Percentiles rank a stretch among this genome's conserved stretches.
phyloP scores from a whole-genome alignment of 2,329 filamentous ascomycete genomes.

The Nothopassalora personata region DNA sequence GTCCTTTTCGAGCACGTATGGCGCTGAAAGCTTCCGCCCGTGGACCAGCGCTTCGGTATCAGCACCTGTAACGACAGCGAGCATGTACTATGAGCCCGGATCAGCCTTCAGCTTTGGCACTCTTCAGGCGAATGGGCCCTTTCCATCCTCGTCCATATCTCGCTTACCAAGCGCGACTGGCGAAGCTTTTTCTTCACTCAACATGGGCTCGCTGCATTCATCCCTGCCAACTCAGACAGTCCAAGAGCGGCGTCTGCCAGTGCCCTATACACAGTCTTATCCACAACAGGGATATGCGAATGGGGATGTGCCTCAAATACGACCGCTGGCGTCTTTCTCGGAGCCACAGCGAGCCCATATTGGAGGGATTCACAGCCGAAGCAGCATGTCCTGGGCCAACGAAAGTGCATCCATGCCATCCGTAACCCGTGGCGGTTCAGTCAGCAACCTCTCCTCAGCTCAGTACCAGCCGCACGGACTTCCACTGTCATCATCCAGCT shows the following conservation, averaged over 20 bases:
- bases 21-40: slow-evolving; percentile 25
- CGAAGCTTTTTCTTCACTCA: slow-evolving; percentile 29
- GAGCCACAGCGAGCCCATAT: slow-evolving; percentile 23
- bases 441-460: slow-evolving; percentile 2
- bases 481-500: slow-evolving; percentile 6
- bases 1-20: slow-evolving; percentile 24
- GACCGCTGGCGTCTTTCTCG: slow-evolving; percentile 22
- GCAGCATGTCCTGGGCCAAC: slow-evolving; percentile 28
- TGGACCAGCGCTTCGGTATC: slow-evolving; percentile 25
- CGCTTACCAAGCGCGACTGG: slow-evolving; percentile 26
- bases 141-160: slow-evolving; percentile 12
- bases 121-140: slow-evolving; percentile 20
- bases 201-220: slow-evolving; percentile 32
- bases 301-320: slow-evolving; percentile 22
- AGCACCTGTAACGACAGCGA: slow-evolving; percentile 24
- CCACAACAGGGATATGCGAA: slow-evolving; percentile 14
- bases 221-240: slow-evolving; percentile 30
- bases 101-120: slow-evolving; percentile 26
- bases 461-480: slow-evolving; percentile 3
- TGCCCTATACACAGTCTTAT: slow-evolving; percentile 23
- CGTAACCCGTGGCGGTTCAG: slow-evolving; percentile 11
- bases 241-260: slow-evolving; percentile 30
- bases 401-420: slow-evolving; percentile 9
- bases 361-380: slow-evolving; percentile 28
- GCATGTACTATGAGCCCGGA: slow-evolving; percentile 24